Percentiles rank a stretch among this genome's conserved stretches.
phyloP scores from a whole-genome alignment of 2,329 filamentous ascomycete species.

The Alternaria sp. region DNA sequence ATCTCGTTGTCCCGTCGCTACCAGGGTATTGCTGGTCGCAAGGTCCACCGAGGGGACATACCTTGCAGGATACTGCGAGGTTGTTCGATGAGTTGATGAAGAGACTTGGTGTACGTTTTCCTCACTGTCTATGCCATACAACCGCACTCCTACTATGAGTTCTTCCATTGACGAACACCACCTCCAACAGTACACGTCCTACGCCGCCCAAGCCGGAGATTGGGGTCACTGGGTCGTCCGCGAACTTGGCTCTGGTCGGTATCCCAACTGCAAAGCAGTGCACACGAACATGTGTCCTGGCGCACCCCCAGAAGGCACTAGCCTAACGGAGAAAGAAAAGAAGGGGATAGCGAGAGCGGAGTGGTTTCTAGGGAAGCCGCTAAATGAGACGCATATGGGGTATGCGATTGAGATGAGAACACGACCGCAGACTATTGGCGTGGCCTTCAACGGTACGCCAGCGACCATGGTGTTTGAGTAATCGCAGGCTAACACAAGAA shows the following conservation, averaged over 20 bases:
- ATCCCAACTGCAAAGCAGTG: conserved; percentile 49
- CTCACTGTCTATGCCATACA: neutral
- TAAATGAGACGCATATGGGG: conserved; percentile 51
- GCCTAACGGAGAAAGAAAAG: conserved; percentile 45
- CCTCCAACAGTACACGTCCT: conserved; percentile 41
- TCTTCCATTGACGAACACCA: neutral
- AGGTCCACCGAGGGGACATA: conserved; percentile 41
- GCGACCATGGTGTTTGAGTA: neutral
- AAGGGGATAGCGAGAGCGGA: conserved; percentile 42
- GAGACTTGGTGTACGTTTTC: conserved; percentile 39
- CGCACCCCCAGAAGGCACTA: conserved; percentile 41
- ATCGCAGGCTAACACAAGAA: neutral
- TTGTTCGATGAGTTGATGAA: conserved; percentile 38
- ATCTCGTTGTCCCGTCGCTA: conserved; percentile 66
- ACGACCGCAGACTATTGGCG: conserved; percentile 55
- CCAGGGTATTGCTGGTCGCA: conserved; percentile 49
- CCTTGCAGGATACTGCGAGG: conserved; percentile 56
- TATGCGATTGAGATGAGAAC: conserved; percentile 56
- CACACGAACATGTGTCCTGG: conserved; percentile 55
- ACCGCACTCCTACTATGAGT: neutral
- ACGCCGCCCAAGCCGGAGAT: conserved; percentile 52
- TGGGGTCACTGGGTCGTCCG: conserved; percentile 54
- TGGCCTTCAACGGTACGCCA: conserved; percentile 46
- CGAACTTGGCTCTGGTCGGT: conserved; percentile 49
- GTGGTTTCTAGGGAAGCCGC: conserved; percentile 41